Evolutionary conservation across 2,329 filamentous ascomycete genomes (phyloP).

Genomic region (Purpureocillium takamizusanense): DNA sequence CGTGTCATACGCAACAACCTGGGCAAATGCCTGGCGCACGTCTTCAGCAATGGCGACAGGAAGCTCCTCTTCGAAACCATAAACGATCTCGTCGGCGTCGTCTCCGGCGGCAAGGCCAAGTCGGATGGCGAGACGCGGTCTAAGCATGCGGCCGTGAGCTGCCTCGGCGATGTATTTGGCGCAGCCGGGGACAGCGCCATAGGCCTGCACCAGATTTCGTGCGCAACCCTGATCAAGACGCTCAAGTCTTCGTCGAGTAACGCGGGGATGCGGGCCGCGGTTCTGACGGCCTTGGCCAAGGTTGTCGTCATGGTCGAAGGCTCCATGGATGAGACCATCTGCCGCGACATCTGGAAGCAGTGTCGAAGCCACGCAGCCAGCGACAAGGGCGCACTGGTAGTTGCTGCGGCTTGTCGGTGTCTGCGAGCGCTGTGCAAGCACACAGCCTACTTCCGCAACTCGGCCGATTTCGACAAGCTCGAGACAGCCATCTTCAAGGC

Average conservation of each 20-base stretch:
- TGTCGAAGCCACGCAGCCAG: slow-evolving; percentile 63
- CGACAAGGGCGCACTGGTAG: slow-evolving; percentile 78
- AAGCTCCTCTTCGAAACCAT: slow-evolving; percentile 92
- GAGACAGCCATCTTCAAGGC: slow-evolving; percentile 77
- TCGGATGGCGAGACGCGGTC: slow-evolving; percentile 66
- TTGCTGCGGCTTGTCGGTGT: slow-evolving; percentile 71
- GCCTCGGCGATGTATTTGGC: slow-evolving; percentile 80
- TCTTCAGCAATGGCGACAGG: slow-evolving; percentile 78
- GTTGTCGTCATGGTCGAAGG: slow-evolving; percentile 65
- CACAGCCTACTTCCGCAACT: slow-evolving; percentile 79
- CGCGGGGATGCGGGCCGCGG: slow-evolving; percentile 70
- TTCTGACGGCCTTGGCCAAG: slow-evolving; percentile 68
- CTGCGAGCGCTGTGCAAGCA: slow-evolving; percentile 62
- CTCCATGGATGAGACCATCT: slow-evolving; percentile 74
- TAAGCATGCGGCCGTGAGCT: slow-evolving; percentile 82
- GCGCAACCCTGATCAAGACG: slow-evolving; percentile 64
- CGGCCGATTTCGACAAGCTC: slow-evolving; percentile 81
- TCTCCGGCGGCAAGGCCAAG: slow-evolving; percentile 65
- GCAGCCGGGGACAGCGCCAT: slow-evolving; percentile 92
- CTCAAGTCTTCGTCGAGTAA: slow-evolving; percentile 72
- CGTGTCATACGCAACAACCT: slow-evolving; percentile 85
- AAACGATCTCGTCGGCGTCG: slow-evolving; percentile 70
- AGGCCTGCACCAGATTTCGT: slow-evolving; percentile 67
- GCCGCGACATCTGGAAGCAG: slow-evolving; percentile 92
- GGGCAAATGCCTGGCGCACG: slow-evolving; percentile 71